Conservation (phyloP, 495 filamentous ascomycete species). For the Neurospora sp. region DNA sequence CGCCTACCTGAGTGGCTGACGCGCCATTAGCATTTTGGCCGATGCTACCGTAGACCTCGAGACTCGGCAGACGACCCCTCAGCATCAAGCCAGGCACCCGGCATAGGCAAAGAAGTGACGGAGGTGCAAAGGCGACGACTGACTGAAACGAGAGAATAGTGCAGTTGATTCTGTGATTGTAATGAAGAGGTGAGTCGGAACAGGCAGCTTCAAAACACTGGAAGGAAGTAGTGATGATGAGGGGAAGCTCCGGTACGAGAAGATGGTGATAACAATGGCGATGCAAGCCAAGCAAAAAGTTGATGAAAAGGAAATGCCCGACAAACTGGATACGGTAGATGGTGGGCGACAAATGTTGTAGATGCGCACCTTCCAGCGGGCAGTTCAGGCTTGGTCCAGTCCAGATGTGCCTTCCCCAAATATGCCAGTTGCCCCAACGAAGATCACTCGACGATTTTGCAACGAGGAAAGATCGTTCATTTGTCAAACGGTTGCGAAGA, state of each 20-base stretch:
- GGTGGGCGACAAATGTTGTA: neutral
- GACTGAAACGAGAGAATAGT: too few species aligned
- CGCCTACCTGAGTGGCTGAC: neutral
- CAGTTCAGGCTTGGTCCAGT: too few species aligned
- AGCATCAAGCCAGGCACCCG: neutral
- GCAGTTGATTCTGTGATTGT: too few species aligned
- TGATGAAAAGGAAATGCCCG: too few species aligned
- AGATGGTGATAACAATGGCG: too few species aligned
- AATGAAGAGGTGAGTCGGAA: too few species aligned
- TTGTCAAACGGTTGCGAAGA: too few species aligned
- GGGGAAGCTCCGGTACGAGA: too few species aligned
- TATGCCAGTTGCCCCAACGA: neutral
- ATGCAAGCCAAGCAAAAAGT: too few species aligned
- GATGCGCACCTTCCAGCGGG: neutral
- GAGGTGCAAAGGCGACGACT: neutral
- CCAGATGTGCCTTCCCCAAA: neutral
- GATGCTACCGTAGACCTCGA: neutral
- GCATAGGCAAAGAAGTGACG: neutral
- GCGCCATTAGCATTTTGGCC: neutral
- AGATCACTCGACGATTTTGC: neutral
- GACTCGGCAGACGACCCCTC: neutral
- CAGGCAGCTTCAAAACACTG: too few species aligned
- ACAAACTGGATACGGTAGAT: neutral
- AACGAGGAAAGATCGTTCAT: neutral
- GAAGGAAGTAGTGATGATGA: too few species aligned